Evolutionary conservation across 805 yeast genomes (phyloP).

Genomic region (Wickerhamiella kazuoi): DNA sequence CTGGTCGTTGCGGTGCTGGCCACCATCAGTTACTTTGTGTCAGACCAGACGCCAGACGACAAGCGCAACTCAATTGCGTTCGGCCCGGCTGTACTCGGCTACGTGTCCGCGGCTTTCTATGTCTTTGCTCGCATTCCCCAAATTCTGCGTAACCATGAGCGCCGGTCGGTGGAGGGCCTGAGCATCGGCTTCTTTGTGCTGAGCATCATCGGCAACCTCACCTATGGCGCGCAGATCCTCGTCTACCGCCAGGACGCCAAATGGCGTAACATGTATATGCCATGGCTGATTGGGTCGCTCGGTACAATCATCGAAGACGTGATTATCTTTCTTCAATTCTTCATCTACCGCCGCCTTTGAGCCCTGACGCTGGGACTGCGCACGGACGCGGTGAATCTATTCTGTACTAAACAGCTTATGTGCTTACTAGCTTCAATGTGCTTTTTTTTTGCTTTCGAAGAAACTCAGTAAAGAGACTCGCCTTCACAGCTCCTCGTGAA

Average conservation of each 20-base stretch:
- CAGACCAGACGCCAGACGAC: constrained; percentile 16
- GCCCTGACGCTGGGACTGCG: too few relatives aligned
- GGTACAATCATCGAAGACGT: constrained; percentile 62
- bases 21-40: constrained; percentile 36
- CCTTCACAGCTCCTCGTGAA: constrained; percentile 1
- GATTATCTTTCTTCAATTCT: constrained; percentile 49
- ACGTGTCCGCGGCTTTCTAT: constrained; percentile 48
- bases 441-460: constrained; percentile 12
- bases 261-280: constrained; percentile 43
- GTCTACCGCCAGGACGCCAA: constrained; percentile 43
- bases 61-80: constrained; percentile 17
- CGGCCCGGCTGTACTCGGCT: constrained; percentile 56
- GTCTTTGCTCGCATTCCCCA: constrained; percentile 73
- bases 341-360: constrained; percentile 28
- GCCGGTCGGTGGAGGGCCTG: constrained; percentile 72
- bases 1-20: constrained; percentile 48
- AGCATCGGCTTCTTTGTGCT: constrained; percentile 64
- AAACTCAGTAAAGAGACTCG: too few relatives aligned
- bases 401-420: too few relatives aligned
- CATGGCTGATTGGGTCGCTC: constrained; percentile 65
- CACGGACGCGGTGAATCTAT: too few relatives aligned
- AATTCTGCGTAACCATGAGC: constrained; percentile 55
- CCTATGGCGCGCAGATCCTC: constrained; percentile 58
- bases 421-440: neutral
- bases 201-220: constrained; percentile 56